Conservation (phyloP, 78 protist genomes). For the Corallochytrium limacisporum region DNA sequence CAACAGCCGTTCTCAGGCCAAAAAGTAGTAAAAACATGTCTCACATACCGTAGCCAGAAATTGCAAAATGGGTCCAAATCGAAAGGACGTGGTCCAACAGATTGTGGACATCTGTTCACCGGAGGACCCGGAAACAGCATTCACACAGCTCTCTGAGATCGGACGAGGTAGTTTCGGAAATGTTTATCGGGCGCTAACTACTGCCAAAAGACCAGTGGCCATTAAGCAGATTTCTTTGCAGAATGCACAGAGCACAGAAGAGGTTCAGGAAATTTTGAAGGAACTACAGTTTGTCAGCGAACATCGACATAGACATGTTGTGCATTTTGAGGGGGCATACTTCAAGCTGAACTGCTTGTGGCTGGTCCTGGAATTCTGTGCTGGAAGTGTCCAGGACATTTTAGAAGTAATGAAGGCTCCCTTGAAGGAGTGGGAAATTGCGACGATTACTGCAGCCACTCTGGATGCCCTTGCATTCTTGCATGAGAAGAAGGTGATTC, state of each 20-base stretch:
- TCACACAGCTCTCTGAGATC: too few species aligned
- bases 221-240: background rate
- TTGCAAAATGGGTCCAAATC: too few species aligned
- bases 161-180: background rate
- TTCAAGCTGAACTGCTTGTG: background rate
- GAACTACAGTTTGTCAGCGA: background rate
- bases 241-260: background rate
- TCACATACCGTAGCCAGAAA: too few species aligned
- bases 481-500: constrained; percentile 15
- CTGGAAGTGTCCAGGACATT: background rate
- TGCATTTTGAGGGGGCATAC: background rate
- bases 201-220: background rate
- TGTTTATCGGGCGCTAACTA: background rate
- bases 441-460: background rate
- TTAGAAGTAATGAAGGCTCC: background rate
- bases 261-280: background rate
- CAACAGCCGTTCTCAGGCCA: too few species aligned
- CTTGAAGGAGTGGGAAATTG: background rate
- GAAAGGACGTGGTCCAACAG: too few species aligned
- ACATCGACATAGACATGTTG: background rate
- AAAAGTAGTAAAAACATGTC: too few species aligned
- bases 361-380: constrained; percentile 4
- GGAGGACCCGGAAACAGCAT: too few species aligned
- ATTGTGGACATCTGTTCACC: too few species aligned
- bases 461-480: constrained; percentile 11